Base-by-base conservation (phyloP, 1,284 basidiomycete genomes). In the Golubevia pallescens region DNA sequence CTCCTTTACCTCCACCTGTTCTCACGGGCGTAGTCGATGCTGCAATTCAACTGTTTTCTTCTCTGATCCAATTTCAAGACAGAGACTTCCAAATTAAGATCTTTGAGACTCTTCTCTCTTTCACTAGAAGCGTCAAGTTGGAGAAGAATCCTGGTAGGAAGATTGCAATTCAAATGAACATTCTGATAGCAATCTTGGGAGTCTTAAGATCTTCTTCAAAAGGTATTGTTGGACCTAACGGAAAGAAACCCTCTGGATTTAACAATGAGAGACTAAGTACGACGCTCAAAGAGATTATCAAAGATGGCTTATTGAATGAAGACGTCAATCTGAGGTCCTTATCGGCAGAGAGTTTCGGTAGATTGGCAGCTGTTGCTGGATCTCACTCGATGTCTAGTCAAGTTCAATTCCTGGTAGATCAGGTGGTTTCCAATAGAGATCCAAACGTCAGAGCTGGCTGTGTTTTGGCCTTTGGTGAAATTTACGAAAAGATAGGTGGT, bases 351-450 rank as follows among this genome's bases (percentile, higher is more conserved):
- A 91, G 93, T 0, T 91, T 98, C 73, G 97, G 97, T 16, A 90
- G 93, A 23, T 87, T 99, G 1, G 92, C 93, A 1, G 92, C 91
- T 66, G 87, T 97, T 13, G 93, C 93, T 0, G 94, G 92, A 16
- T 94, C 92, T 5, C 90, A 89, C 54, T 96, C 95, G 87, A 88
- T 98, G 62, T 93, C 93, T 0, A 90, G 89, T 32, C 93, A 97
- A 86, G 92, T 95, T 70, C 97, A 97, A 83, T 91, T 91, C 76
- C 89, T 97, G 8, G 94, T 99, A 4, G 93, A 97, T 76, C 93
- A 95, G 80, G 93, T 99, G n/a, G 94, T 99, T 67, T 93, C 90
- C 86, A 97, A 99, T 85, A 92, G 95, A 8, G 93, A 97, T 82
- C 96, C 97, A 0, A 90, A 94, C 74, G 92, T 92, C 13, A 91